A percentile compares a stretch with the other conserved stretches of the same genome.
Conservation (phyloP, 306 rosid genomes). For the Luffa aegyptiaca region DNA sequence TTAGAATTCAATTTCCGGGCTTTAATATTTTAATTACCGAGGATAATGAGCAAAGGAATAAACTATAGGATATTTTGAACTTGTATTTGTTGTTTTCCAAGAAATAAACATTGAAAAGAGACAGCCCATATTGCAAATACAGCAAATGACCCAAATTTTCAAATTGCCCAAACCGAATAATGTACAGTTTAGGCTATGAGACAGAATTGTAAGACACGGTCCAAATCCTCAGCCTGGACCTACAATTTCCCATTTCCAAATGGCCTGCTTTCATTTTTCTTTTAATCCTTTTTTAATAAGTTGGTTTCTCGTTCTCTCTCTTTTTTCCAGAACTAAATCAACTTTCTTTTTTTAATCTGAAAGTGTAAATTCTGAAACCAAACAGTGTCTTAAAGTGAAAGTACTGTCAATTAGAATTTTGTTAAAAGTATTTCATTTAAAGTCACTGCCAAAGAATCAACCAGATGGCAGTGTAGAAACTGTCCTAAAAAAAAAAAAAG, state of each 20-base stretch:
- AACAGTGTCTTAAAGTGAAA: no score
- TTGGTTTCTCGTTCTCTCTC: not conserved
- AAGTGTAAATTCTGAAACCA: no score
- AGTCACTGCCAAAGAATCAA: no score
- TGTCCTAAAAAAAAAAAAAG: no score
- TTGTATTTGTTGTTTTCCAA: not conserved
- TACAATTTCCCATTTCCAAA: not conserved
- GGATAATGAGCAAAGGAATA: not conserved
- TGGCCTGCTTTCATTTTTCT: not conserved
- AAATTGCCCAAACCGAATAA: not conserved
- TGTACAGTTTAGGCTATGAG: not conserved
- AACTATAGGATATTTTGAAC: not conserved
- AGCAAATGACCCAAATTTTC: not conserved
- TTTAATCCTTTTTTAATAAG: not conserved
- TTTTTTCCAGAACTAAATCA: not conserved
- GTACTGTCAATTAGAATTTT: no score
- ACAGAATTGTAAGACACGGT: not conserved
- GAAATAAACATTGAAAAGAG: not conserved
- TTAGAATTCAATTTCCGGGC: not conserved
- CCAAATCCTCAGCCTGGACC: not conserved
- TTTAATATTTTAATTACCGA: not conserved
- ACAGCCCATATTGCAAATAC: not conserved
- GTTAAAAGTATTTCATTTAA: no score
- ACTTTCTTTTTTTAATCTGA: no score
- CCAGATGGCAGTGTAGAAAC: no score